phyloP scores from a whole-genome alignment of 2,329 filamentous ascomycete species.

The Calonectria hongkongensis region DNA sequence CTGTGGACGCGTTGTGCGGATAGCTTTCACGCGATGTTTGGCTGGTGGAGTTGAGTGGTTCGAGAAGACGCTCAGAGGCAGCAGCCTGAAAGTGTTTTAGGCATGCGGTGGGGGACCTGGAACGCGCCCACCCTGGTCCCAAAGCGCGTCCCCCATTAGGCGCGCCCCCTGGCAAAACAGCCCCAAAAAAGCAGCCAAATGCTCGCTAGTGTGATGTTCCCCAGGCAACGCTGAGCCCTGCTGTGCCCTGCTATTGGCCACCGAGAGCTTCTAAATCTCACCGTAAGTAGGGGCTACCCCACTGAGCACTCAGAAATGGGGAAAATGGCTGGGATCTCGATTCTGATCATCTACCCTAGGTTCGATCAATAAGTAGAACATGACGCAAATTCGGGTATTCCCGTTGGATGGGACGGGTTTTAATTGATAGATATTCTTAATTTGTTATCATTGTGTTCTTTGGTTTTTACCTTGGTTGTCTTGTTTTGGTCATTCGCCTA shows the following conservation, averaged over 20 bases:
- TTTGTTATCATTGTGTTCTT: no score
- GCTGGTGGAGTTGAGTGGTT: conserved; percentile 37
- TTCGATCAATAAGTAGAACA: not conserved
- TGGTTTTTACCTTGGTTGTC: no score
- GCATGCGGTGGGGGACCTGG: conserved; percentile 15
- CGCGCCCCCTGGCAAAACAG: conserved; percentile 41
- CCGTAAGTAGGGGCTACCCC: conserved; percentile 37
- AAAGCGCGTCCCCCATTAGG: conserved; percentile 45
- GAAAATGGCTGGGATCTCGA: not conserved
- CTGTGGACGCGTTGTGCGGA: conserved; percentile 13
- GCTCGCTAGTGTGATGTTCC: conserved; percentile 45
- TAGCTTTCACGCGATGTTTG: conserved; percentile 49
- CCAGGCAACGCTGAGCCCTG: conserved; percentile 45
- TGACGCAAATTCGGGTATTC: not conserved
- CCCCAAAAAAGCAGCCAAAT: conserved; percentile 44
- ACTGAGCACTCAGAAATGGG: conserved; percentile 11
- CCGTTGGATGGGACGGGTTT: not conserved
- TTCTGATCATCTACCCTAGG: not conserved
- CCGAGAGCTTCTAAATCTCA: not conserved
- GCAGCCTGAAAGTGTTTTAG: conserved; percentile 26
- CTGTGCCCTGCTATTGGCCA: conserved; percentile 10
- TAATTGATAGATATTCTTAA: no score
- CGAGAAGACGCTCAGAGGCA: conserved; percentile 7
- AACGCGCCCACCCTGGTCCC: conserved; percentile 33
- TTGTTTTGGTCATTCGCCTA: no score